phyloP scores from a whole-genome alignment of 2,329 filamentous ascomycete species.

The Juglanconis sp. region DNA sequence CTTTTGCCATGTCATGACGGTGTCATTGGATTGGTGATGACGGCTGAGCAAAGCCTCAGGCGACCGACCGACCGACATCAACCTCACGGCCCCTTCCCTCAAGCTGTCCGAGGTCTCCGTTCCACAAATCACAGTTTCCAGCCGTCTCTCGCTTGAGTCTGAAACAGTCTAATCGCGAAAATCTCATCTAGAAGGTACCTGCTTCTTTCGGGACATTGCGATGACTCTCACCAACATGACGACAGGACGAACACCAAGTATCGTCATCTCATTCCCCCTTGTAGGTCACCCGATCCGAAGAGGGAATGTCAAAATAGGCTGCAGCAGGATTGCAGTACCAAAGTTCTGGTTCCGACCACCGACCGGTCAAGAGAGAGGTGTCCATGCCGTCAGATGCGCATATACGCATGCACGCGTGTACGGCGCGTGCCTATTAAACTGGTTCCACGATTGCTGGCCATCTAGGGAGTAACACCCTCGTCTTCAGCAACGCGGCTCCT shows the following conservation, averaged over 20 bases:
- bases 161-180: conserved; percentile 17
- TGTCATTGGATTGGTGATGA: neutral
- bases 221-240: conserved; percentile 6
- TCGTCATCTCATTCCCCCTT: neutral
- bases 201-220: neutral
- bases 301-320: neutral
- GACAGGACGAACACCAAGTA: neutral
- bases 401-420: neutral
- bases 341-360: neutral
- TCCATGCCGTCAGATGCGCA: conserved; percentile 4
- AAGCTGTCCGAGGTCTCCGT: conserved; percentile 9
- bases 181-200: conserved; percentile 1
- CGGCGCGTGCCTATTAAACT: neutral
- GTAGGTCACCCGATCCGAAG: neutral
- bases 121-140: conserved; percentile 11
- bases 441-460: neutral
- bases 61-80: neutral
- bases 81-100: neutral
- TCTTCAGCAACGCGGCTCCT: neutral
- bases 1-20: neutral
- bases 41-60: neutral
- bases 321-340: neutral
- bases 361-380: conserved; percentile 4
- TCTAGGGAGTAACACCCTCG: neutral
- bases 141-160: conserved; percentile 16